Base-by-base conservation (phyloP, 2,329 filamentous ascomycete genomes). In the Talaromyces sp. region DNA sequence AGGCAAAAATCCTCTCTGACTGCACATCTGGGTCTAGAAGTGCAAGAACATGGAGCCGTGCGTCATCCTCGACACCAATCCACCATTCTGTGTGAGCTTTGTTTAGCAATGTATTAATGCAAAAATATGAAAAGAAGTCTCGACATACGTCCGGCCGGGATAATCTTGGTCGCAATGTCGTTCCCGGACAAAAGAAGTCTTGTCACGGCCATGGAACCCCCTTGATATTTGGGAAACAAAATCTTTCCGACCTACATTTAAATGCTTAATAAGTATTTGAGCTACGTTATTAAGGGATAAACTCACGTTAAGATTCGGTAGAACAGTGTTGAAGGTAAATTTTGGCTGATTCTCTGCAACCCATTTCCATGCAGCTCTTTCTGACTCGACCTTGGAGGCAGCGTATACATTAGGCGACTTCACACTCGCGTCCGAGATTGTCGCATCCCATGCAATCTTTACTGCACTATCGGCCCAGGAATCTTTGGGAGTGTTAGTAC, bases 1-100 rank as follows among this genome's bases (percentile, higher is more conserved):
- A 84, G 1, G 72, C 83, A 66, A 85, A 82, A 19, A 86, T 69
- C 1, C 84, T 77, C 66, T 85, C 77, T 0, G 75, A 73, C 1
- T 70, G 60, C 0, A 84, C 73, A 1, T 77, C 73, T 0, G 75
- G 71, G 28, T 83, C 72, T 0, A 82, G 72, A 15, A 81, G 70
- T 0, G 81, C 83, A 1, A 80, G 80, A 9, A 85, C 74, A 44
- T 86, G 84, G 0, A 86, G 67, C 0, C 78, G 71, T 0, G 80
- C 83, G 5, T 68, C 67, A 55, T 85, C 82, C 4, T 78, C 69
- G 0, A 80, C 75, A 66, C 81, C 71, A 36, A 81, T 69, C 66
- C 71, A 77, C 66, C 78, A 72, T 67, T 72, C 76, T 82, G 17
- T 25, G 27, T 33, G 13, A 30, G 22, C 62, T n/a, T 54, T 57